A percentile compares a stretch with the other conserved stretches of the same genome.
Conservation (phyloP, 1,284 basidiomycete species). For the Thecaphora thlaspeos region DNA sequence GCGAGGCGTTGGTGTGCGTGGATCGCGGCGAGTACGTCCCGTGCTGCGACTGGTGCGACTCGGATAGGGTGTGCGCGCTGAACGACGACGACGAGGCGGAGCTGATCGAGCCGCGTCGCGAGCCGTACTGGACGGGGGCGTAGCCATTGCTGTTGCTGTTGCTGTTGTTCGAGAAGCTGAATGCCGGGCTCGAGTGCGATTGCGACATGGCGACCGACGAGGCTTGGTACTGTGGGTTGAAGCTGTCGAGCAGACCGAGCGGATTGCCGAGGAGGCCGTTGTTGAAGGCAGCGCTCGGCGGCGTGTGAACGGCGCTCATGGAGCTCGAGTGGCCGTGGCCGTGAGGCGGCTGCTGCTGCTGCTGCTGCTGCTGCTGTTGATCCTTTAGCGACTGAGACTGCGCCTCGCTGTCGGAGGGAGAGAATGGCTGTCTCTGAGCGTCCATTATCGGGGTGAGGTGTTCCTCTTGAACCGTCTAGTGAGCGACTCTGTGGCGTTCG, state of each 20-base stretch:
- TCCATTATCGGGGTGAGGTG: no score
- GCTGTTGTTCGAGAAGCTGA: conserved; percentile 7
- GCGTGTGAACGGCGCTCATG: background rate
- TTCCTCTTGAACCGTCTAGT: no score
- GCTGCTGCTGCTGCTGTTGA: no score
- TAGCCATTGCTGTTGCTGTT: no score
- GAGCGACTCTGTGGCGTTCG: no score
- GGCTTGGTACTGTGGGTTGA: conserved; percentile 1
- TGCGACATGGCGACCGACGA: conserved; percentile 24
- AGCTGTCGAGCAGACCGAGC: conserved; percentile 25
- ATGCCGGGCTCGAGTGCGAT: conserved; percentile 23
- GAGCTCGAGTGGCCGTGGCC: background rate
- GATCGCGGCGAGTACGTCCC: conserved; percentile 29
- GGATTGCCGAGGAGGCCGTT: conserved; percentile 11
- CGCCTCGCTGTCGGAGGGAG: no score
- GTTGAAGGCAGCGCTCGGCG: background rate
- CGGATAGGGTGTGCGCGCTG: conserved; percentile 17
- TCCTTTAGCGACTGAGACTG: no score
- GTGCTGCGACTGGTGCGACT: conserved; percentile 9
- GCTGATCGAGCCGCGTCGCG: conserved; percentile 26
- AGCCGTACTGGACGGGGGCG: no score
- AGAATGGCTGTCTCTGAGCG: no score
- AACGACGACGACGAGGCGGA: conserved; percentile 33
- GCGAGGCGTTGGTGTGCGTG: conserved; percentile 29
- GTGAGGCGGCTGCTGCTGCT: background rate